Percentiles rank a stretch among this genome's conserved stretches.
phyloP scores from a whole-genome alignment of 2,329 filamentous ascomycete species.

The Fusarium sp. region DNA sequence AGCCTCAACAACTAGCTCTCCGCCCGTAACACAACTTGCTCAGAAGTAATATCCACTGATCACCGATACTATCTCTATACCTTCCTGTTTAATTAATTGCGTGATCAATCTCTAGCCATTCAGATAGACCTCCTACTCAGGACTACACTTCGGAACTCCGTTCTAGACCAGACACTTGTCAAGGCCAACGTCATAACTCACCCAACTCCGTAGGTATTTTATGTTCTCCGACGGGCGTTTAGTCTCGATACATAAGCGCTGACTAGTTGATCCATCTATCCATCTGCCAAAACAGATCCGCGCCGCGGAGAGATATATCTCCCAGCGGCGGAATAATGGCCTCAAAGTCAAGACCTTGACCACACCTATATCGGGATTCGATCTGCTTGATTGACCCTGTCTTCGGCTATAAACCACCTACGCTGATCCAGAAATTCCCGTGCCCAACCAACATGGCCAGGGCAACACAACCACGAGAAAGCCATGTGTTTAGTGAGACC shows the following conservation, averaged over 20 bases:
- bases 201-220: neutral
- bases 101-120: neutral
- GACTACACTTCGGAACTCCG: neutral
- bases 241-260: neutral
- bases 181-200: neutral
- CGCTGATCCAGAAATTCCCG: neutral
- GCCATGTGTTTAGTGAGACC: conserved; percentile 9
- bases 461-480: conserved; percentile 1
- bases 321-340: neutral
- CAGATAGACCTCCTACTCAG: neutral
- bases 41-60: neutral
- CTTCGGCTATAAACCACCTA: neutral
- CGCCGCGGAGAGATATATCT: neutral
- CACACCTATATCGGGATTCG: neutral
- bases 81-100: neutral
- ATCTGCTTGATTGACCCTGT: neutral
- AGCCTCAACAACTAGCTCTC: neutral
- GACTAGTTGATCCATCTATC: neutral
- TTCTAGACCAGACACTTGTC: neutral
- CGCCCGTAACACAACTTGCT: neutral
- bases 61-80: neutral
- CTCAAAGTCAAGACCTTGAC: neutral
- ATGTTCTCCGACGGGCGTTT: neutral
- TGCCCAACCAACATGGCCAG: neutral
- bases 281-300: neutral